Base-by-base conservation (phyloP, 176 grass and related monocot species). In the Bolboschoenus planiculmis region DNA sequence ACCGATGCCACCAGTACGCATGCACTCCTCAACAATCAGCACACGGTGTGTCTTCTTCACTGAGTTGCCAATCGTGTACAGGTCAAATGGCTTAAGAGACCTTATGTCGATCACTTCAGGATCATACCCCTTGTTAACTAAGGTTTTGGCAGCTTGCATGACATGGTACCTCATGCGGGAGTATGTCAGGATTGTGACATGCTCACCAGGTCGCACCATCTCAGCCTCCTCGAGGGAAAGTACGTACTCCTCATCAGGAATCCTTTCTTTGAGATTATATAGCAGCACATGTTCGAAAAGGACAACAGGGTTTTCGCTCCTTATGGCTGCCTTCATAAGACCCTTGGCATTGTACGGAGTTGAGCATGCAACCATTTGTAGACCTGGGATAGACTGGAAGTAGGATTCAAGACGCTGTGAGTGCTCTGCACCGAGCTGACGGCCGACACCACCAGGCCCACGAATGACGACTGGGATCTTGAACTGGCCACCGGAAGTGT, bases 281-380 rank as follows among this genome's bases (percentile, higher is more conserved):
- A 97, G 55, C 82, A 97, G 85, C 50, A 94, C 95, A 7, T 97
- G 95, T 79, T 94, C 95, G 47, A 97, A 97, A 9, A 94, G 78
- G 56, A 97, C 95, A 13, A 97, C 95, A 0, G 95, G 95, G 61
- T 97, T 97, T 56, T 97, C 88, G 37, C 92, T 94, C 81, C 95
- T 89, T 76, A 97, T 97, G 37, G 95, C 92, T 21, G 95, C 92
- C 54, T 97, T 97, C 95, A 97, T 97, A 21, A 97, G 90, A 31
- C 95, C 92, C 54, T 97, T 97, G 15, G 92, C 92, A 13, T 94
- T 97, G 85, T 94, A 97, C 46, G 95, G 87, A 29, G 95, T 97
- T 6, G 95, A 97, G 87, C 95, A 97, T 27, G 95, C 95, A 85
- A 92, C 92, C 92, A 97, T 97, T 54, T 94, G 95, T 24, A 97